phyloP scores from a whole-genome alignment of 2,329 filamentous ascomycete genomes.

The Aspergillus terreus region DNA sequence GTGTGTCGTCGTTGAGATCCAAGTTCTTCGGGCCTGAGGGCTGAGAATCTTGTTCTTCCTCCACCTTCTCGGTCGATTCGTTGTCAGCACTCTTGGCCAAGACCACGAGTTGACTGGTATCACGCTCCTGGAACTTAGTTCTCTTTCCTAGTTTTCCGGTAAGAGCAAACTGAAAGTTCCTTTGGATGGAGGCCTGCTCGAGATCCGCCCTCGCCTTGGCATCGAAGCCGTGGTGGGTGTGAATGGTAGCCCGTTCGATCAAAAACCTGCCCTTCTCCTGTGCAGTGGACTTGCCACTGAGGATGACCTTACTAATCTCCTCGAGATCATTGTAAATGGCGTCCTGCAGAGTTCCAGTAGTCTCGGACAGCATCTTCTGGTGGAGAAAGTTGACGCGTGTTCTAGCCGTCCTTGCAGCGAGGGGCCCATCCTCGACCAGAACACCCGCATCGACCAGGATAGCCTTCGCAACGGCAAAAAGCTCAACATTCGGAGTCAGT shows the following conservation, averaged over 20 bases:
- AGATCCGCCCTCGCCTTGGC: conserved; percentile 69
- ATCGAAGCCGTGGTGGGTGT: conserved; percentile 80
- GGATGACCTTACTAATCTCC: conserved; percentile 42
- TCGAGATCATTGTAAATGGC: conserved; percentile 59
- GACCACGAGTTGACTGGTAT: conserved; percentile 81
- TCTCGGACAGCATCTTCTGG: conserved; percentile 63
- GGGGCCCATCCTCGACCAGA: conserved; percentile 40
- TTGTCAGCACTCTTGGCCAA: conserved; percentile 69
- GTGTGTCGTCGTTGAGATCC: conserved; percentile 84
- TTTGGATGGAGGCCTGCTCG: conserved; percentile 60
- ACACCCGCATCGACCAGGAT: conserved; percentile 50
- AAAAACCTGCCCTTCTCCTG: conserved; percentile 66
- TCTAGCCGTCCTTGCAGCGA: conserved; percentile 55
- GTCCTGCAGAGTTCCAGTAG: conserved; percentile 57
- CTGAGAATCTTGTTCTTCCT: conserved; percentile 19
- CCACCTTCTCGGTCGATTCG: conserved; percentile 11
- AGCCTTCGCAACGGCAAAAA: conserved; percentile 72
- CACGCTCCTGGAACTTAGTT: conserved; percentile 42
- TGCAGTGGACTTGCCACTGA: conserved; percentile 28
- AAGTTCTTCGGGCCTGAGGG: conserved; percentile 62
- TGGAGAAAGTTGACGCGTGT: conserved; percentile 72
- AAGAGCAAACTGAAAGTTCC: conserved; percentile 74
- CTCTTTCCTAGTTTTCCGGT: conserved; percentile 78
- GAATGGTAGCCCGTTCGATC: conserved; percentile 76
- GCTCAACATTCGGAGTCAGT: conserved; percentile 76